Conservation (phyloP, 495 filamentous ascomycete genomes). For the Trichocladium uniseriatum region DNA sequence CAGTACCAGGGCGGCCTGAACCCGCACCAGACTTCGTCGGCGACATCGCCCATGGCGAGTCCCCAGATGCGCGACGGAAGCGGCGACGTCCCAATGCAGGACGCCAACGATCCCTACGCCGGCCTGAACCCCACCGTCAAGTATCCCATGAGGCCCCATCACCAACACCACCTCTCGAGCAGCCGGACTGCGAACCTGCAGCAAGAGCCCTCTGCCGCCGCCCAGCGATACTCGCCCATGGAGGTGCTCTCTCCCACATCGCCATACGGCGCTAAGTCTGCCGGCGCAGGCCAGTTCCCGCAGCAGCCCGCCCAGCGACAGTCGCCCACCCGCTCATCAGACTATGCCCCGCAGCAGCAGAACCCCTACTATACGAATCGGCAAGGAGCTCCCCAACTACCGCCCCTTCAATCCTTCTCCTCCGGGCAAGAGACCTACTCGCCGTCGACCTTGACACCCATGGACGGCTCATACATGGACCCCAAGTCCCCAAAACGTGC, state of each 20-base stretch:
- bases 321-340: constrained; percentile 39
- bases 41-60: constrained; percentile 55
- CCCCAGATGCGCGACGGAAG: constrained; percentile 65
- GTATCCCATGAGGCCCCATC: constrained; percentile 65
- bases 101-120: constrained; percentile 73
- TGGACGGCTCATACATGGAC: constrained; percentile 68
- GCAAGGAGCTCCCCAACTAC: constrained; percentile 47
- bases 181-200: constrained; percentile 42
- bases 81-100: constrained; percentile 84
- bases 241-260: constrained; percentile 57
- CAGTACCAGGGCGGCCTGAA: constrained; percentile 53
- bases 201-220: constrained; percentile 70
- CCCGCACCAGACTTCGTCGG: constrained; percentile 46
- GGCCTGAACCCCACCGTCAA: constrained; percentile 47
- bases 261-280: constrained; percentile 38
- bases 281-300: constrained; percentile 33
- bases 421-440: constrained; percentile 55
- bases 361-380: constrained; percentile 41
- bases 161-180: constrained; percentile 47
- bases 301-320: constrained; percentile 36
- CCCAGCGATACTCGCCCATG: constrained; percentile 92
- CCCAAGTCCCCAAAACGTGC: constrained; percentile 59
- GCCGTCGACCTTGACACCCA: constrained; percentile 54
- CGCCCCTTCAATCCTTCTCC: constrained; percentile 59
- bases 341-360: constrained; percentile 41